These are phyloP conservation scores for Erucastrum elatum DNA, from an alignment of 345 rosid genomes.

Conservation along the genomic window DNA sequence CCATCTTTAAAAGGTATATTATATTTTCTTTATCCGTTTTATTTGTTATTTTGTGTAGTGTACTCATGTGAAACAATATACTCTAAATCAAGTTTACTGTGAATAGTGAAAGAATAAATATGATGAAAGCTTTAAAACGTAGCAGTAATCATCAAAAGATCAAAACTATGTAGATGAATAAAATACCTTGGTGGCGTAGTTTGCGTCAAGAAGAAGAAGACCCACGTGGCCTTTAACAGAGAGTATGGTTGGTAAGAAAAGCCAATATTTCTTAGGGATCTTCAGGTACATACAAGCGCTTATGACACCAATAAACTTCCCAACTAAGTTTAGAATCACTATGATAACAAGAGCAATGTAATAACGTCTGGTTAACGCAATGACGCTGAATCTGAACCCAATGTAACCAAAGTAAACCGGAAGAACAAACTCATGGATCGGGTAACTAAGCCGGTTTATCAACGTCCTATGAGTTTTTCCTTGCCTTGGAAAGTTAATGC, in stretches of 20 bases:
- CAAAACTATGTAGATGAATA: neutral
- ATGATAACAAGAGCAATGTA: constrained; percentile 36
- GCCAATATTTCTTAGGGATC: constrained; percentile 55
- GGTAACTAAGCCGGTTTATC: constrained; percentile 60
- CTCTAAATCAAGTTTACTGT: neutral
- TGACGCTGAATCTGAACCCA: constrained; percentile 65
- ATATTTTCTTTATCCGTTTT: neutral
- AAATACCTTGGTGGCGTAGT: constrained; percentile 27
- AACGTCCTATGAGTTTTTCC: constrained; percentile 77
- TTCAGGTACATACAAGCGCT: constrained; percentile 56
- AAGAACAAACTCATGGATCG: constrained; percentile 68
- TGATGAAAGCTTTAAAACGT: neutral
- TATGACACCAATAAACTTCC: constrained; percentile 60
- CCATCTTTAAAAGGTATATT: neutral
- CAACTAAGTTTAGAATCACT: constrained; percentile 44
- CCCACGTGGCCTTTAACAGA: constrained; percentile 78
- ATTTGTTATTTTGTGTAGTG: neutral
- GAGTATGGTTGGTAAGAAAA: constrained; percentile 57
- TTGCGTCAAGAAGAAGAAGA: constrained; percentile 47
- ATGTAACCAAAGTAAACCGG: constrained; percentile 82
- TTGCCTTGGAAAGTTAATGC: constrained; percentile 76
- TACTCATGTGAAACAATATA: neutral
- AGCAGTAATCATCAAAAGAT: neutral
- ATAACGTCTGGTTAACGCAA: constrained; percentile 2
- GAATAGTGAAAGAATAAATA: neutral